Conservation (phyloP, 2,329 filamentous ascomycete genomes). For the Penicillium sp. region DNA sequence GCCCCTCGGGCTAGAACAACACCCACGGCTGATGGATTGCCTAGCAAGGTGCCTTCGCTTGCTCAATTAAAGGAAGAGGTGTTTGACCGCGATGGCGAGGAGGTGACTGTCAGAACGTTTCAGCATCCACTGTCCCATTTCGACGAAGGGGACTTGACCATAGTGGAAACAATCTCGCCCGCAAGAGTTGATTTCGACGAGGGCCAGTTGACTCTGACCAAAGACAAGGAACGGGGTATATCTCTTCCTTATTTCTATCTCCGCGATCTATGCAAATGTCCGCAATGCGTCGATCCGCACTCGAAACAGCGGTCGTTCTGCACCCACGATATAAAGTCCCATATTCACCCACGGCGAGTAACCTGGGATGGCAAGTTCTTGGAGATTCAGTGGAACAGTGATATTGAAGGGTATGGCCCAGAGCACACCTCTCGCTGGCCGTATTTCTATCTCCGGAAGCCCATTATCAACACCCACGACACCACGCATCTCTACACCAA, state of each 20-base stretch:
- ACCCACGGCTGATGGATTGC: neutral
- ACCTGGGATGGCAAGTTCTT: conserved; percentile 42
- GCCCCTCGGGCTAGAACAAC: neutral
- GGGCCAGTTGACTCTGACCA: neutral
- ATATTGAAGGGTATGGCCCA: conserved; percentile 44
- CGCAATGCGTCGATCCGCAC: conserved; percentile 51
- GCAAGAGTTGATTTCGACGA: neutral
- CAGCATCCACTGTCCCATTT: neutral
- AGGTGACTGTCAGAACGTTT: neutral
- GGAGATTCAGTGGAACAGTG: conserved; percentile 58
- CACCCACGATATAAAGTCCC: conserved; percentile 54
- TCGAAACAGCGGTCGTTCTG: conserved; percentile 61
- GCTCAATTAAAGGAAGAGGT: neutral
- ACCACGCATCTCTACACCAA: conserved; percentile 22
- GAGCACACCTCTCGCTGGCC: conserved; percentile 40
- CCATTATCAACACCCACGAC: conserved; percentile 18
- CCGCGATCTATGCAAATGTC: conserved; percentile 54
- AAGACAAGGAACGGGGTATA: neutral
- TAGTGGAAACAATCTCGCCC: neutral
- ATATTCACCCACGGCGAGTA: conserved; percentile 39
- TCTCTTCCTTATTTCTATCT: conserved; percentile 29
- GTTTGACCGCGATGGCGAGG: neutral
- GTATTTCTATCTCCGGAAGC: conserved; percentile 10
- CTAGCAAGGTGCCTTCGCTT: neutral
- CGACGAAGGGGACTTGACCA: neutral